A percentile compares a stretch with the other conserved stretches of the same genome.
phyloP scores from a whole-genome alignment of 2,329 filamentous ascomycete genomes.

The Blastomyces emzantsi region DNA sequence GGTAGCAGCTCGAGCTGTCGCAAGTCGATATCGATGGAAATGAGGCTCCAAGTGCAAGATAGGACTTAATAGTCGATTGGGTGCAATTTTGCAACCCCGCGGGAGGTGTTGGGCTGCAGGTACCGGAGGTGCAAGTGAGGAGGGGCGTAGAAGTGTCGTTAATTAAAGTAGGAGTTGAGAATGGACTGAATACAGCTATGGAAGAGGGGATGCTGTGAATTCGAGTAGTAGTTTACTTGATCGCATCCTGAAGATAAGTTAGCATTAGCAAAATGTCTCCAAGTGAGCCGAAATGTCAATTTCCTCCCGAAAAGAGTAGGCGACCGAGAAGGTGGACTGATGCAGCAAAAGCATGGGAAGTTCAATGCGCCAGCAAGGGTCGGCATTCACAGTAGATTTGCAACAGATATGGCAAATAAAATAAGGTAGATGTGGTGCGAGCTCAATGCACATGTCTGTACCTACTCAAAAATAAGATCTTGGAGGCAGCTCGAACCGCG shows the following conservation, averaged over 20 bases:
- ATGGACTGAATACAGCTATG: not conserved
- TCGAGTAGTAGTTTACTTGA: not conserved
- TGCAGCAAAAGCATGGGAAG: not conserved
- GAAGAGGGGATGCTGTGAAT: not conserved
- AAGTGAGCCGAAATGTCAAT: not conserved
- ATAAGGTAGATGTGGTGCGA: not conserved
- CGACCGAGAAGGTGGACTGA: not conserved
- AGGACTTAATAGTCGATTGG: not conserved
- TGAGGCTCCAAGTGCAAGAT: not conserved
- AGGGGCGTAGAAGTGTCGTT: not conserved
- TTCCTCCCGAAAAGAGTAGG: not conserved
- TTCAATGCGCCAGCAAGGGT: not conserved
- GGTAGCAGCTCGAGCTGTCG: not conserved
- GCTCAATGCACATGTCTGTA: not conserved
- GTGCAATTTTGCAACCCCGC: not conserved
- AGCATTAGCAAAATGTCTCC: constrained; percentile 20
- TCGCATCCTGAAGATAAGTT: not conserved
- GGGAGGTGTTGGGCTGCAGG: not conserved
- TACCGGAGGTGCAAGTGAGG: too few species aligned
- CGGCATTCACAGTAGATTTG: not conserved
- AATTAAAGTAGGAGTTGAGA: not conserved
- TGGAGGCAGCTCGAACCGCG: not conserved
- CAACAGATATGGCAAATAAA: not conserved
- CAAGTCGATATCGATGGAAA: not conserved
- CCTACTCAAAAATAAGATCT: not conserved